phyloP scores from a whole-genome alignment of 2,329 filamentous ascomycete genomes.

The Calonectria ilicicola region DNA sequence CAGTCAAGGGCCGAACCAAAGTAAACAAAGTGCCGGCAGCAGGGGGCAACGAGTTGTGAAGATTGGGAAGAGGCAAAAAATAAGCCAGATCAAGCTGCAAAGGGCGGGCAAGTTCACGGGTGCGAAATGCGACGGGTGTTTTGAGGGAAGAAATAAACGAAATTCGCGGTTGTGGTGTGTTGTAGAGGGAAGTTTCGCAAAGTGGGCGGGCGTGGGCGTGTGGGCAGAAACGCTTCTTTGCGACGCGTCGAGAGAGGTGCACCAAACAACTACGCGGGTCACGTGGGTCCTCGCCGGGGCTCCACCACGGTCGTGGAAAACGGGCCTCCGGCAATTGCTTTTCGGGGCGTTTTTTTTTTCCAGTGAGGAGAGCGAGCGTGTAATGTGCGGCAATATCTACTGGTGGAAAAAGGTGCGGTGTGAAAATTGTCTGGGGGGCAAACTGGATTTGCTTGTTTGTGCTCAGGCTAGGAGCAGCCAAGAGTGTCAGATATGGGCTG shows the following conservation, averaged over 20 bases:
- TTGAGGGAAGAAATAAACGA: slow-evolving; percentile 29
- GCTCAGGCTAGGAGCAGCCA: not conserved
- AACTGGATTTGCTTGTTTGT: not conserved
- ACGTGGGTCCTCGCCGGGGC: slow-evolving; percentile 13
- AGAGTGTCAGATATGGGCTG: not conserved
- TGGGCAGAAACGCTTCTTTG: not conserved
- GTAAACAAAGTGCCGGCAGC: slow-evolving; percentile 41
- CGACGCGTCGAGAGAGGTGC: slow-evolving; percentile 23
- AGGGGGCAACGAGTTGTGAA: slow-evolving; percentile 32
- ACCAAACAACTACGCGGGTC: slow-evolving; percentile 24
- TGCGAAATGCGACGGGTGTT: slow-evolving; percentile 7
- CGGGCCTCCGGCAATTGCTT: not conserved
- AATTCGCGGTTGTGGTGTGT: slow-evolving; percentile 24
- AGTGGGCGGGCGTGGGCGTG: slow-evolving; percentile 13
- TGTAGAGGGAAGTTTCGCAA: slow-evolving; percentile 12
- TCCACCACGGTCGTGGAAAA: not conserved
- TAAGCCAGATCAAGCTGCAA: slow-evolving; percentile 30
- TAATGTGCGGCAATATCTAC: not conserved
- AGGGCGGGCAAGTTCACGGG: not conserved
- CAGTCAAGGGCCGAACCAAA: slow-evolving; percentile 30
- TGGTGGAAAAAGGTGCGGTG: not conserved
- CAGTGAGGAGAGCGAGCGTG: not conserved
- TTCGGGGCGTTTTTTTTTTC: not conserved
- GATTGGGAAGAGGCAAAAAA: not conserved
- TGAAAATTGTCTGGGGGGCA: not conserved